Percentiles rank a stretch among this genome's conserved stretches.
These are phyloP conservation scores for Azolla pinnata DNA, from an alignment of 75 land plant species.

Conservation along the genomic window DNA sequence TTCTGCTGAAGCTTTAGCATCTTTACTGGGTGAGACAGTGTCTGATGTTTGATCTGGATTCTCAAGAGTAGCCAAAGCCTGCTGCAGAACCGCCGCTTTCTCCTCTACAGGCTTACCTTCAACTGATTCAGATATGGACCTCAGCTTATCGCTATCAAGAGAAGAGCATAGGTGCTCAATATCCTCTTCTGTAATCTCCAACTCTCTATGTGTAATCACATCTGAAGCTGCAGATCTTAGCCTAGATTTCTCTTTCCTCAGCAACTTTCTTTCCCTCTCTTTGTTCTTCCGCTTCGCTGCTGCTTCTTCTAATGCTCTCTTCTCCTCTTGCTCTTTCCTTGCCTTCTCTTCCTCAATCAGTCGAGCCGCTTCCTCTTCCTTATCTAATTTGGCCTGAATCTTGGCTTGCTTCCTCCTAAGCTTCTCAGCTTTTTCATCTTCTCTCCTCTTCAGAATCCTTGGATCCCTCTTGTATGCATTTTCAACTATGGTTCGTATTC, in stretches of 20 bases:
- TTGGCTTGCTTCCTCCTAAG: slow-evolving; percentile 74
- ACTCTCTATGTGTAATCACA: slow-evolving; percentile 27
- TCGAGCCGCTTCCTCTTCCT: slow-evolving; percentile 81
- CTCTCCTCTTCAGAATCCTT: slow-evolving; percentile 66
- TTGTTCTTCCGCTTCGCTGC: slow-evolving; percentile 65
- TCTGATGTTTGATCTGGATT: neutral
- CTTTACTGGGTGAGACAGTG: neutral
- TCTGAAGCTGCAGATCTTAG: slow-evolving; percentile 47
- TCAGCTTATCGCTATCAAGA: slow-evolving; percentile 45
- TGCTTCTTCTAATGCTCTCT: slow-evolving; percentile 64
- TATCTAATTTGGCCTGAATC: slow-evolving; percentile 51
- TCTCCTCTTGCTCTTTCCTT: slow-evolving; percentile 71
- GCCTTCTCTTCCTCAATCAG: slow-evolving; percentile 64
- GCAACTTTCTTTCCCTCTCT: slow-evolving; percentile 87
- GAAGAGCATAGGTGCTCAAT: slow-evolving; percentile 61
- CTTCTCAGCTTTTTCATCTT: slow-evolving; percentile 84
- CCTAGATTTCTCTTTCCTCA: slow-evolving; percentile 76
- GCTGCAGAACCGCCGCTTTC: slow-evolving; percentile 33
- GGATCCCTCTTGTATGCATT: slow-evolving; percentile 90
- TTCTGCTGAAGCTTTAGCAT: slow-evolving; percentile 1
- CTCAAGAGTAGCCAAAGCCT: slow-evolving; percentile 17
- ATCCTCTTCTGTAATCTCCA: slow-evolving; percentile 51
- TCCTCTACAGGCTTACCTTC: slow-evolving; percentile 40
- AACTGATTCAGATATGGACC: slow-evolving; percentile 50
- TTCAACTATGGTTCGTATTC: slow-evolving; percentile 73